Evolutionary conservation across 2,329 filamentous ascomycete genomes (phyloP), one percentile per base, ranked within the genome.

Genomic region (Pseudogymnoascus sp.): DNA sequence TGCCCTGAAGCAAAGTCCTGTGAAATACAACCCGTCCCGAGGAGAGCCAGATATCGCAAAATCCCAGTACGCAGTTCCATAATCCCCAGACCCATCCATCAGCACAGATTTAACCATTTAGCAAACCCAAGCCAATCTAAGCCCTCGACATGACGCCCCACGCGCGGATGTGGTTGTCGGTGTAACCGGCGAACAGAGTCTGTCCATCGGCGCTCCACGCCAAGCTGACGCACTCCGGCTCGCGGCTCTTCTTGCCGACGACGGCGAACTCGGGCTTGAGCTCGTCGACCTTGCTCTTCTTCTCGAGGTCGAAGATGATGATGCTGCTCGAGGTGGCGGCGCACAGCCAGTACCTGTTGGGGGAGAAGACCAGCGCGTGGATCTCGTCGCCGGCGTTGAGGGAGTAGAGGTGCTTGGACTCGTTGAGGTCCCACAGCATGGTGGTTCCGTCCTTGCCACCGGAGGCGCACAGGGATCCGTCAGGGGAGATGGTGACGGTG

Each of bases 211-310:
- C 93, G 78, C 87, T 91, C 95, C 95, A 99, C 78, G 93, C 93
- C 82, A 99, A 86, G 78, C 87, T 91, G 76, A 99, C 88, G 81
- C 93, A 97, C 88, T 97, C 93, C 74, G 95, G 95, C 82, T 97
- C 93, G 78, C 93, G 88, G 88, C 89, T 92, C 91, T 97, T 97
- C 91, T 96, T 96, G 84, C 93, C 91, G 78, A 92, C 89, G 17
- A 7, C n/a, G 78, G 92, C 86, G 85, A 95, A 96, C 80, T 99
- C 95, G 72, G 93, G 93, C 89, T 96, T 97, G 80, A 99, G 88
- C 88, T 97, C 95, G 76, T 97, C 93, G 77, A 97, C 93, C 90
- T 97, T 97, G 89, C 89, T 96, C 93, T 99, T 99, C 93, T 99
- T 99, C 91, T 99, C 95, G 73, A 99, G 88, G 78, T 99, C 95